phyloP scores from a whole-genome alignment of 2,329 filamentous ascomycete species.

The Fusarium sp. region DNA sequence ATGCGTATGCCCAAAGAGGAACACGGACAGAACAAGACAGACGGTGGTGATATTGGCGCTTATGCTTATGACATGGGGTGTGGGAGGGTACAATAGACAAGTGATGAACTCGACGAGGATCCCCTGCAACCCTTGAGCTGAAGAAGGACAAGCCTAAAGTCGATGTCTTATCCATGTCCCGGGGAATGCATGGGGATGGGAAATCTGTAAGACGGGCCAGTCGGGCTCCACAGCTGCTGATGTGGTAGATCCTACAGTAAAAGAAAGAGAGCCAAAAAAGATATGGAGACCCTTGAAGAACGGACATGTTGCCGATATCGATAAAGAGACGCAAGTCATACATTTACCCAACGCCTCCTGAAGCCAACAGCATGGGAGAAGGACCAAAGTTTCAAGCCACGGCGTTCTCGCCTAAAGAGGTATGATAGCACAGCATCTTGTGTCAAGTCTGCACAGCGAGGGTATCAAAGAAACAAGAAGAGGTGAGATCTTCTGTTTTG shows the following conservation, averaged over 20 bases:
- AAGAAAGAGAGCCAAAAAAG: not conserved
- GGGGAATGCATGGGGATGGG: slow-evolving; percentile 4
- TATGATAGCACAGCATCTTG: slow-evolving; percentile 14
- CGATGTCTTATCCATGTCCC: not conserved
- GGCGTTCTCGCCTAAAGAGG: slow-evolving; percentile 6
- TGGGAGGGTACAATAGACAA: slow-evolving; percentile 11
- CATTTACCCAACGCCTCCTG: slow-evolving; percentile 6
- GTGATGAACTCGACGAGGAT: slow-evolving; percentile 33
- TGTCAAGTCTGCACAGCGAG: slow-evolving; percentile 9
- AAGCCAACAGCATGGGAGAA: slow-evolving; percentile 18
- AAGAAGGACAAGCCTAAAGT: not conserved
- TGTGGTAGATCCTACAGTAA: not conserved
- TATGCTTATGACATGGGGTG: slow-evolving; percentile 12
- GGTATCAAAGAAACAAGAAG: not conserved
- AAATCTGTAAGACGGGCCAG: not conserved
- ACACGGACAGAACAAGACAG: not conserved
- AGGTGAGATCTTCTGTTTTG: not conserved
- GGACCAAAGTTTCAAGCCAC: slow-evolving; percentile 15
- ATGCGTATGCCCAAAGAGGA: slow-evolving; percentile 19
- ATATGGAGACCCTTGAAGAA: not conserved
- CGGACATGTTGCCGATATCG: not conserved
- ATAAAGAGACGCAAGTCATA: not conserved
- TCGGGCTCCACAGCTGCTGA: not conserved
- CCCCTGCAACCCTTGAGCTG: slow-evolving; percentile 19
- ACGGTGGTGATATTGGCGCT: slow-evolving; percentile 16